A percentile compares a stretch with the other conserved stretches of the same genome.
These are phyloP conservation scores for Brachypodium distachyon DNA, from an alignment of 202 grass and related monocot species.

Conservation along the genomic window DNA sequence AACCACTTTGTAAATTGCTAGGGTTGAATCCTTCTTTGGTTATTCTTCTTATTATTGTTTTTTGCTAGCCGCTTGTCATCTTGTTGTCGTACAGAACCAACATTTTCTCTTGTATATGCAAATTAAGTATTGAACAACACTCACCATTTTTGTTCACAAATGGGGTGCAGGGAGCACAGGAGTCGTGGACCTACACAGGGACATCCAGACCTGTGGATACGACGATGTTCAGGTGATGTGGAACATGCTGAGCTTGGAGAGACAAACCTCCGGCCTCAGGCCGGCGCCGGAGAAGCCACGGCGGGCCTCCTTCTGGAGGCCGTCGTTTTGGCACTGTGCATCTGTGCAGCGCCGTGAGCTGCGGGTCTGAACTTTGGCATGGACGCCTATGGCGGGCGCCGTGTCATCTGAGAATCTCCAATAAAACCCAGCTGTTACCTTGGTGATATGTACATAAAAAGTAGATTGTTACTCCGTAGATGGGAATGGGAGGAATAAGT, in stretches of 20 bases:
- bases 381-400: background rate
- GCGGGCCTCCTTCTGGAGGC: constrained; percentile 32
- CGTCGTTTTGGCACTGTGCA: constrained; percentile 18
- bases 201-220: constrained; percentile 85
- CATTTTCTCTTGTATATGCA: background rate
- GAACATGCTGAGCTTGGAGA: constrained; percentile 61
- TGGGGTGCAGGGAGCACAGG: constrained; percentile 31
- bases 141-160: background rate
- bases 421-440: background rate
- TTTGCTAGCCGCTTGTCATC: background rate
- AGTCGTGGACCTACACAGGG: constrained; percentile 54
- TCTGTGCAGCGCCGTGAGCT: background rate
- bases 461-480: background rate
- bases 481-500: background rate
- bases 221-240: constrained; percentile 92
- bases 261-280: background rate
- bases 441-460: background rate
- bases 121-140: background rate
- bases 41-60: background rate
- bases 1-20: background rate
- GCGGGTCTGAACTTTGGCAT: background rate
- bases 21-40: background rate
- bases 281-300: constrained; percentile 28
- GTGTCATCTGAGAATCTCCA: background rate
- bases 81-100: background rate